These are phyloP conservation scores for Calamus simplicifolius DNA, from an alignment of 176 grass and related monocot species.

Conservation along the genomic window DNA sequence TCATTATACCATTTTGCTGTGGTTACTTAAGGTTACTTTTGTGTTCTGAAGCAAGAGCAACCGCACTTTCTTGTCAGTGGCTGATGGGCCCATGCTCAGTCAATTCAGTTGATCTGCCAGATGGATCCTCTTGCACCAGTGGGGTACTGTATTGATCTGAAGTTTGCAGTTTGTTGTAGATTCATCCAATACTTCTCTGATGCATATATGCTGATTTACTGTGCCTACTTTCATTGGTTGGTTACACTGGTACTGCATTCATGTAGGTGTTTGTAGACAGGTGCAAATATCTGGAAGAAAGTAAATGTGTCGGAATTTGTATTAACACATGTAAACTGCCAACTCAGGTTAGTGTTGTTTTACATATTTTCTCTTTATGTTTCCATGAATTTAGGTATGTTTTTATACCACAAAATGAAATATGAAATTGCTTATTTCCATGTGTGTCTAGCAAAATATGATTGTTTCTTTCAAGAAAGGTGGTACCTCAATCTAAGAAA, in stretches of 20 bases:
- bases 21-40: slow-evolving; percentile 6
- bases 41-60: slow-evolving; percentile 68
- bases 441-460: no score
- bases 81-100: slow-evolving; percentile 77
- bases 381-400: not conserved
- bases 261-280: slow-evolving; percentile 63
- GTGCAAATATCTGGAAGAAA: slow-evolving; percentile 90
- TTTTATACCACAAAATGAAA: no score
- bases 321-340: slow-evolving; percentile 91
- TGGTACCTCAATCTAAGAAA: no score
- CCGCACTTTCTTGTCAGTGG: slow-evolving; percentile 81
- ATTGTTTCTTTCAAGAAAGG: no score
- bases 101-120: slow-evolving; percentile 52
- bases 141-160: slow-evolving; percentile 38
- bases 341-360: slow-evolving; percentile 56
- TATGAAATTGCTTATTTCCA: no score
- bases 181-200: no score
- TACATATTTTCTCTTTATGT: slow-evolving; percentile 11
- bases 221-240: no score
- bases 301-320: slow-evolving; percentile 85
- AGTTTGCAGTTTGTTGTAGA: no score
- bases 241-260: not conserved
- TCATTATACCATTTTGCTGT: not conserved
- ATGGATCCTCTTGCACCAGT: slow-evolving; percentile 59
- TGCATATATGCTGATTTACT: no score